Base-by-base conservation (phyloP, 148 eudicot genomes). In the Chenopodium suecicum region DNA sequence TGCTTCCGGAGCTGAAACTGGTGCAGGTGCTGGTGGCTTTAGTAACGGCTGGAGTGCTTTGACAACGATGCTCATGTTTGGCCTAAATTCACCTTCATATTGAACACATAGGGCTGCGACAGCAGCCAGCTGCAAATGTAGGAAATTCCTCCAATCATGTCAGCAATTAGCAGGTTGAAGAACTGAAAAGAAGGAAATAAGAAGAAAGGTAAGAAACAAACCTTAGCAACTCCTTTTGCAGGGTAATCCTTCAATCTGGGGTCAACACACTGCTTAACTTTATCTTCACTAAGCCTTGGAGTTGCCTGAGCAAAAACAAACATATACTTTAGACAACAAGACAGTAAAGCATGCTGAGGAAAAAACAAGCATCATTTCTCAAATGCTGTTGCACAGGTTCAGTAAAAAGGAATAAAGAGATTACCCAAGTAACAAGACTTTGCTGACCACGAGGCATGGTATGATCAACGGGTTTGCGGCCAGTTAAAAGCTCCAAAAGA, bases 221-320 rank as follows among this genome's bases (percentile, higher is more conserved):
- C 90, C 90, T 91, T 91, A 73, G 94, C 94, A 78, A 90, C 91
- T 77, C 90, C 94, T 87, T 91, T 91, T 32, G 89, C 84, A 69
- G 94, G 94, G 80, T 91, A 91, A 34, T 88, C 92, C 84, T 88
- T 91, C 82, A 91, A 83, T 75, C 89, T 90, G 17, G 94, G 94
- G 79, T 91, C 94, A 50, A 91, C 92, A 79, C 94, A 91, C 78
- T 91, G 94, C 83, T 92, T 92, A 1, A 94, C 97, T 90, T 94
- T 92, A 85, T 94, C 98, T 83, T 94, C 97, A 63, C 98, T 94
- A 70, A 90, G 86, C 84, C 93, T 87, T 31, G 93, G 93, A 52
- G 93, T 90, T 3, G 91, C 91, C 92, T 86, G 70, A 32, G 79
- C 11, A 67, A 9, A 70, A 83, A 75, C 7, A 31, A 48, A 46